Evolutionary conservation across 192 early-diverging fungal genomes (phyloP).

Genomic region (Thamnidium elegans): DNA sequence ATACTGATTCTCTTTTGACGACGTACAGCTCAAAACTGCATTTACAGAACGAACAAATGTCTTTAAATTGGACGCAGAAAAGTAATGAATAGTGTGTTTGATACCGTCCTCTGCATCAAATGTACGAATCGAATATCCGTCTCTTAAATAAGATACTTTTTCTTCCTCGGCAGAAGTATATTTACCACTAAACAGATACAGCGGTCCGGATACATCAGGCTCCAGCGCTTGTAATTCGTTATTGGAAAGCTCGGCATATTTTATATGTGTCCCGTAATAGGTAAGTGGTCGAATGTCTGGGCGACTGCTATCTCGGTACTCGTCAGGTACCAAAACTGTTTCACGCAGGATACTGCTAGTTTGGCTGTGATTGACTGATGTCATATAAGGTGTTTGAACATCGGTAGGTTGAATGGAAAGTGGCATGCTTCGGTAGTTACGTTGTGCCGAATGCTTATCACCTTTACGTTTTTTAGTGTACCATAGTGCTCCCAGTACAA

Average conservation of each 20-base stretch:
- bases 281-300: slow-evolving; percentile 7
- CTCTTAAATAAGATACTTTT: neutral
- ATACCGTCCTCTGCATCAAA: neutral
- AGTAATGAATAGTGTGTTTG: slow-evolving; percentile 1
- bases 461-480: no score
- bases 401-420: no score
- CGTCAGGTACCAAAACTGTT: no score
- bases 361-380: no score
- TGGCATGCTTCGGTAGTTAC: no score
- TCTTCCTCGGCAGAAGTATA: neutral
- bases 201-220: neutral
- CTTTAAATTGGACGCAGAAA: neutral
- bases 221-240: neutral
- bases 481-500: no score
- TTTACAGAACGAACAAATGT: slow-evolving; percentile 3
- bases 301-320: neutral
- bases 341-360: no score
- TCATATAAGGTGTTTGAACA: no score
- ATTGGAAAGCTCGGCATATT: neutral
- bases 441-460: no score
- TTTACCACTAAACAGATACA: neutral
- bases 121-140: neutral
- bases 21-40: neutral
- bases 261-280: neutral
- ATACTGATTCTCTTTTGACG: neutral